Conservation (phyloP, 2,329 filamentous ascomycete genomes). For the Epichloe bromicola region DNA sequence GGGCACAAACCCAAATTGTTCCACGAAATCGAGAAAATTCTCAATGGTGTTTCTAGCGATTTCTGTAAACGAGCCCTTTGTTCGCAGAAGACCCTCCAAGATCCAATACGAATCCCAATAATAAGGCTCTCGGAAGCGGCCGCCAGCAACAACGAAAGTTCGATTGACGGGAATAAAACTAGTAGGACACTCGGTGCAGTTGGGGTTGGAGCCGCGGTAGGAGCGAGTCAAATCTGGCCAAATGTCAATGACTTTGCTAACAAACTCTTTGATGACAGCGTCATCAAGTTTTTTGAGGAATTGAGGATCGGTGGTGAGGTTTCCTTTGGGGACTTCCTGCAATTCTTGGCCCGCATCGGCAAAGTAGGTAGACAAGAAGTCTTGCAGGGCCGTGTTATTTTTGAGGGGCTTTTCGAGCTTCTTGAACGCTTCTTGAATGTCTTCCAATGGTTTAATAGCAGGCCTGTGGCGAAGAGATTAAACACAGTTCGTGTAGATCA, state of each 20-base stretch:
- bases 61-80: conserved; percentile 47
- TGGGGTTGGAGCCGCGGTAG: conserved; percentile 36
- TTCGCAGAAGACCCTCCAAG: conserved; percentile 50
- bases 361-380: conserved; percentile 52
- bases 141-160: conserved; percentile 57
- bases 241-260: conserved; percentile 51
- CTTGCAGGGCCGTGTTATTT: conserved; percentile 49
- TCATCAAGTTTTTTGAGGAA: conserved; percentile 47
- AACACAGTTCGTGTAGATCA: background rate
- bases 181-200: conserved; percentile 46
- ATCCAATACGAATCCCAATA: conserved; percentile 65
- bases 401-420: conserved; percentile 45
- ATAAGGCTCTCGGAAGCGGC: conserved; percentile 58
- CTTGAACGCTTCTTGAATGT: conserved; percentile 49
- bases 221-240: conserved; percentile 54
- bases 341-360: conserved; percentile 51
- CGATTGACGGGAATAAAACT: conserved; percentile 55
- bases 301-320: conserved; percentile 41
- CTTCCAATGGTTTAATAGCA: conserved; percentile 42
- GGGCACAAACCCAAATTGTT: conserved; percentile 51
- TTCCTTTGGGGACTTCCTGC: conserved; percentile 33
- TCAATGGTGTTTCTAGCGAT: conserved; percentile 56
- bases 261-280: conserved; percentile 45
- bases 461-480: conserved; percentile 29
- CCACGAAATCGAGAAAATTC: conserved; percentile 56